Evolutionary conservation across 1,139 yeast genomes (phyloP).

Genomic region (Blastobotrys buckinghamii): DNA sequence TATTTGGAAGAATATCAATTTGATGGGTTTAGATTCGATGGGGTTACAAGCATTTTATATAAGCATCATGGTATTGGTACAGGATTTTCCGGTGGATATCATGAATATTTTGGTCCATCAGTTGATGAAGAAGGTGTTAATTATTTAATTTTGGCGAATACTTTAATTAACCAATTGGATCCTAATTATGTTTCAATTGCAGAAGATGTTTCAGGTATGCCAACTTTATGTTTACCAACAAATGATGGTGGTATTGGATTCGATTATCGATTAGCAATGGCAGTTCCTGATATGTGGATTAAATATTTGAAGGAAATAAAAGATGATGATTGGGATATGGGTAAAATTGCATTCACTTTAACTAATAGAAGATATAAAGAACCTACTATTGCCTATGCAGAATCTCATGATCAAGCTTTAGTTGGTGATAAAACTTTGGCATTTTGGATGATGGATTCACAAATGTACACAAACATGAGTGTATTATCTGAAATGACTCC

Average conservation of each 20-base stretch:
- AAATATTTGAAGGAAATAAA: slow-evolving; percentile 73
- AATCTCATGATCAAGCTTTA: slow-evolving; percentile 94
- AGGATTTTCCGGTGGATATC: slow-evolving; percentile 86
- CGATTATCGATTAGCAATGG: slow-evolving; percentile 93
- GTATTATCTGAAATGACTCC: slow-evolving; percentile 64
- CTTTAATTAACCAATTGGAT: slow-evolving; percentile 52
- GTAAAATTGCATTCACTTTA: slow-evolving; percentile 69
- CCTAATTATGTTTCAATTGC: slow-evolving; percentile 74
- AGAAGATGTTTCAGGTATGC: slow-evolving; percentile 97
- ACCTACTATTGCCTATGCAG: slow-evolving; percentile 87
- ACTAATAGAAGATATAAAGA: slow-evolving; percentile 88
- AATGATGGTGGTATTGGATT: slow-evolving; percentile 83
- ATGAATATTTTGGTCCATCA: slow-evolving; percentile 76
- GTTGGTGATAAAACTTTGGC: slow-evolving; percentile 97
- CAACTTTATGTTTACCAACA: slow-evolving; percentile 79
- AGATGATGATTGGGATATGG: slow-evolving; percentile 93
- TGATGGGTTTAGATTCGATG: slow-evolving; percentile 96
- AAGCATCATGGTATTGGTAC: slow-evolving; percentile 87
- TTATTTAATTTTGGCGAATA: slow-evolving; percentile 84
- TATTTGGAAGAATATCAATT: slow-evolving; percentile 78
- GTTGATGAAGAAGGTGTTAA: slow-evolving; percentile 86
- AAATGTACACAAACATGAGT: slow-evolving; percentile 96
- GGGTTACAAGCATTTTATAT: slow-evolving; percentile 91
- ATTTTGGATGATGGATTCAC: slow-evolving; percentile 98
- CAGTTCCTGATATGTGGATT: slow-evolving; percentile 99